Percentiles rank a stretch among this genome's conserved stretches.
phyloP scores from a whole-genome alignment of 2,329 filamentous ascomycete species.

The Sclerotinia nivalis region DNA sequence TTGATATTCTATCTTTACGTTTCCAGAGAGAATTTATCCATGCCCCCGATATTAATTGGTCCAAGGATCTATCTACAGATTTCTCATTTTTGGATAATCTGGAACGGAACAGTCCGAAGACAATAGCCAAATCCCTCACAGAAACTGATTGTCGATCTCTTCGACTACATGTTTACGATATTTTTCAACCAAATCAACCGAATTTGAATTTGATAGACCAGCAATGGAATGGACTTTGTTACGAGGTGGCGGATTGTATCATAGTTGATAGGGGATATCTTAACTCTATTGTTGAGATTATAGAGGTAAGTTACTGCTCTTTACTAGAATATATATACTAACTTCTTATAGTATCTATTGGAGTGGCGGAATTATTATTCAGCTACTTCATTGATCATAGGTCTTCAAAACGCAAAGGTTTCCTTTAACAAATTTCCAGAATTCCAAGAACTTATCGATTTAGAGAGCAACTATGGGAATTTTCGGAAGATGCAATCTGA shows the following conservation, averaged over 20 bases:
- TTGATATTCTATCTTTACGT: constrained; percentile 6
- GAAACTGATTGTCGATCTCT: background rate
- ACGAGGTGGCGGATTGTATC: background rate
- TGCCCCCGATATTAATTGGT: background rate
- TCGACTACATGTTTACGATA: background rate
- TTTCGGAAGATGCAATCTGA: background rate
- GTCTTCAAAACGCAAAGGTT: constrained; percentile 1
- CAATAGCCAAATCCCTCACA: background rate
- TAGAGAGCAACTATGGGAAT: background rate
- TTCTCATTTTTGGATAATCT: background rate
- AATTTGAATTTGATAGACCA: background rate
- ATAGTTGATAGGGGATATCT: background rate
- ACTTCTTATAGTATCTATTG: background rate
- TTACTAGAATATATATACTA: background rate
- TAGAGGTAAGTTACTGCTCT: background rate
- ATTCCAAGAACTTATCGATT: constrained; percentile 4
- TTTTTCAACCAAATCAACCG: background rate
- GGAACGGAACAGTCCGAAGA: background rate
- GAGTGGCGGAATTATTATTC: background rate
- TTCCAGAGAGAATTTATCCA: background rate
- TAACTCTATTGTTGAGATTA: constrained; percentile 4
- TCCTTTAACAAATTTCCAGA: background rate
- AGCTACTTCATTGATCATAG: background rate
- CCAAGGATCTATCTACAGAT: background rate
- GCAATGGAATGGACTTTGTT: background rate